These are phyloP conservation scores for Claviceps pazoutovae DNA, from an alignment of 2,329 filamentous ascomycete species.

Conservation along the genomic window DNA sequence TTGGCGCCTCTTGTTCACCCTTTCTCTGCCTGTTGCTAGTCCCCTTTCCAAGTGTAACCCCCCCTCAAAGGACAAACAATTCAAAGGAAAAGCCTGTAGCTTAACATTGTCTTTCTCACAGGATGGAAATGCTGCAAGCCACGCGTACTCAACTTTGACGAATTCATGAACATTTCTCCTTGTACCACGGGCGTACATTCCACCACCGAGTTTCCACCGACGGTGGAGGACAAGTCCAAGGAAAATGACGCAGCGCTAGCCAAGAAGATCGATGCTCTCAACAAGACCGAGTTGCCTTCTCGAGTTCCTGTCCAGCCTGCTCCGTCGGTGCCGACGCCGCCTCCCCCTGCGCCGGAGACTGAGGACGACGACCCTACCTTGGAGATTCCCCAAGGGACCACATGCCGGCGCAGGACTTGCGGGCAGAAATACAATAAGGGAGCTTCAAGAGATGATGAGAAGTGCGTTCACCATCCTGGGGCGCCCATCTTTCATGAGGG, in stretches of 20 bases:
- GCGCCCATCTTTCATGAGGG: slow-evolving; percentile 93
- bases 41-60: background rate
- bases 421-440: slow-evolving; percentile 50
- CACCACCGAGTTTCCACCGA: slow-evolving; percentile 58
- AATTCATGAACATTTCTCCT: slow-evolving; percentile 84
- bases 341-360: slow-evolving; percentile 56
- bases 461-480: slow-evolving; percentile 80
- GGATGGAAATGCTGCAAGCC: slow-evolving; percentile 99
- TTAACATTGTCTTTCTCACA: slow-evolving; percentile 21
- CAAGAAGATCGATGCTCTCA: slow-evolving; percentile 40
- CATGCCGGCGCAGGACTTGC: slow-evolving; percentile 69
- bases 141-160: slow-evolving; percentile 91
- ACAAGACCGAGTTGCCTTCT: slow-evolving; percentile 21
- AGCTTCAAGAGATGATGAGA: slow-evolving; percentile 50
- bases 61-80: background rate
- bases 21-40: too few species aligned
- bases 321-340: slow-evolving; percentile 35
- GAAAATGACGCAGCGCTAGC: slow-evolving; percentile 27
- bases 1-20: background rate
- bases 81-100: background rate
- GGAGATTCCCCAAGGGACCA: slow-evolving; percentile 57
- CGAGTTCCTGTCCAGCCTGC: slow-evolving; percentile 25
- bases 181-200: slow-evolving; percentile 91
- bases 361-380: slow-evolving; percentile 74
- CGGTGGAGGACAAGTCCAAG: slow-evolving; percentile 43